phyloP scores from a whole-genome alignment of 2,329 filamentous ascomycete genomes.

The Botrytis fragariae region DNA sequence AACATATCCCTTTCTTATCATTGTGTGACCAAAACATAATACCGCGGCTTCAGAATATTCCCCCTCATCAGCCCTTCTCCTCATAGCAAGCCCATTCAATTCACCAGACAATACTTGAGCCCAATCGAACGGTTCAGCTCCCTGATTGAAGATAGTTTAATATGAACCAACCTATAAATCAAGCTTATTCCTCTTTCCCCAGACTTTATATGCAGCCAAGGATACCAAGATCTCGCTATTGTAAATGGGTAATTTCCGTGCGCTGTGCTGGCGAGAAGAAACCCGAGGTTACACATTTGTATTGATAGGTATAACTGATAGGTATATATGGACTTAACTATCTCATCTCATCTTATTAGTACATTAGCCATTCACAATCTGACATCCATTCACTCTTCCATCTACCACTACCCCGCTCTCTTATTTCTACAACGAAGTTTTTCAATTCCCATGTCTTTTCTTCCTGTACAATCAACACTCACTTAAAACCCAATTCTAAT shows the following conservation, averaged over 20 bases:
- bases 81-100: not conserved
- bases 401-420: not conserved
- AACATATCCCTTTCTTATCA: not conserved
- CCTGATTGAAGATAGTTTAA: not conserved
- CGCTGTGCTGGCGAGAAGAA: not conserved
- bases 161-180: too few species aligned
- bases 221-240: not conserved
- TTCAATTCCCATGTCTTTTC: not conserved
- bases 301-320: not conserved
- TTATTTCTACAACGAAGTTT: not conserved
- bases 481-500: not conserved
- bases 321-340: not conserved
- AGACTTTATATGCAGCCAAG: constrained; percentile 1
- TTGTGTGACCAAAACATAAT: not conserved
- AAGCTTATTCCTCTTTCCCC: not conserved
- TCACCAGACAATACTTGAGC: not conserved
- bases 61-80: not conserved
- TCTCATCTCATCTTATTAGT: not conserved
- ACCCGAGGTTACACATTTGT: constrained; percentile 2
- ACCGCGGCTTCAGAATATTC: not conserved
- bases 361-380: not conserved
- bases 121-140: not conserved
- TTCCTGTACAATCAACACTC: not conserved
- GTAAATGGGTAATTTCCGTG: not conserved
- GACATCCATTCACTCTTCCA: not conserved